Evolutionary conservation across 169 alveolate species (phyloP), one percentile per base, ranked within the genome.

Genomic region (Neospora caninum): DNA sequence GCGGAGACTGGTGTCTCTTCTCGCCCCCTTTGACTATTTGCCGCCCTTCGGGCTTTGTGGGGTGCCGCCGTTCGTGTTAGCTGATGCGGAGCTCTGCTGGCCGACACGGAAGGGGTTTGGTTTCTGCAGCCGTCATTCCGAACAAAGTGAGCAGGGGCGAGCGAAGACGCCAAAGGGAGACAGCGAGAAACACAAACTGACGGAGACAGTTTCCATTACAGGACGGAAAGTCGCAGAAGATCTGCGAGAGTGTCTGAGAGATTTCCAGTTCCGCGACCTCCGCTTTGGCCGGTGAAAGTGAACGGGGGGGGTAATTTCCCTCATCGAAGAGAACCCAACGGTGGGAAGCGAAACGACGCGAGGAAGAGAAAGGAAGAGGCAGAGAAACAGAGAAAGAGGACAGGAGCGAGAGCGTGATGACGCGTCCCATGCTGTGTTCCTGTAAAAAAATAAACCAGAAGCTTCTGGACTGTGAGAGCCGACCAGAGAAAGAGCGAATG

Each of bases 41-140:
- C 67, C 89, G n/a, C 89, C 89, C 43, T 82, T 82, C 25, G 64
- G 64, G 41, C 38, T 42, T 0, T 25, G 67, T 16, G 89, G 89
- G 67, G 64, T 82, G 38, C 89, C 89, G 20, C 89, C 89, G n/a
- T 20, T 82, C 39, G 89, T 82, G 41, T 36, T 82, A n/a, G 89
- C 89, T 4, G 89, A 82, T 18, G 89, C 89, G 42, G 89, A 82
- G 41, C 89, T 82, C 25, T 82, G 89, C 89, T 82, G 89, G 89
- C 67, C 89, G 67, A 34, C 45, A 49, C 84, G 7, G 84, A n/a
- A 0, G 43, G 84, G 49, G 80, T 9, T 29, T n/a, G 4, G 58
- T 4, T 7, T 4, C 13, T 13, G 13, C 22, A 13, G 58, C 58
- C 58, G 13, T 7, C 13, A 4, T 13, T 49, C 13, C 13, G 58